These are phyloP conservation scores for Solanum dulcamara DNA, from an alignment of 257 asterid genomes.

Conservation along the genomic window DNA sequence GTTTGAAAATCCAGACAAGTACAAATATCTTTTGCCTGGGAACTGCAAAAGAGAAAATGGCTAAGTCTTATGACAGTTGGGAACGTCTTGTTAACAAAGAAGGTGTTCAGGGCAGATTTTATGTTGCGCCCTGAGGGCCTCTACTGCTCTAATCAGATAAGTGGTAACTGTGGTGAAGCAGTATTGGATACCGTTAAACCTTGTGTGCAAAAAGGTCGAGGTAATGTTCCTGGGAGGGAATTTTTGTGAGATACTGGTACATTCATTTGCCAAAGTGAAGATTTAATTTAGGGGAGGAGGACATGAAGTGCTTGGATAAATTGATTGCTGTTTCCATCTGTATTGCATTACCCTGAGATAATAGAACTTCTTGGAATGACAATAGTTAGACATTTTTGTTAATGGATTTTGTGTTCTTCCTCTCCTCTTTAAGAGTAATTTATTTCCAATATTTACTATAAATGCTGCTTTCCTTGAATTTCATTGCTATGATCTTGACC, in stretches of 20 bases:
- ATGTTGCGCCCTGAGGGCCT: not conserved
- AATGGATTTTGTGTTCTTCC: not conserved
- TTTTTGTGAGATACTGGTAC: not conserved
- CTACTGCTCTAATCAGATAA: not conserved
- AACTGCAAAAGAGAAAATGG: slow-evolving; percentile 66
- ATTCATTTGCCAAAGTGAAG: not conserved
- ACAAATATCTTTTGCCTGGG: slow-evolving; percentile 69
- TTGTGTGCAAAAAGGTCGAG: not conserved
- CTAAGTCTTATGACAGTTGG: slow-evolving; percentile 4
- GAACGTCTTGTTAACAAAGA: not conserved
- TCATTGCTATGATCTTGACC: not conserved
- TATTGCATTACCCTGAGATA: not conserved
- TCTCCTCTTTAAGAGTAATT: not conserved
- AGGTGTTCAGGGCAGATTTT: not conserved
- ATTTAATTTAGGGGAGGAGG: not conserved
- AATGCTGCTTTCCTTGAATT: not conserved
- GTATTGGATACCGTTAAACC: not conserved
- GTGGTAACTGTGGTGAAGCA: not conserved
- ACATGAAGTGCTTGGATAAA: not conserved
- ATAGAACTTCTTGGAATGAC: not conserved
- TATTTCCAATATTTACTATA: not conserved
- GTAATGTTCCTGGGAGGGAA: not conserved
- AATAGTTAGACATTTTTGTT: not conserved
- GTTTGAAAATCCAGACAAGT: slow-evolving; percentile 47
- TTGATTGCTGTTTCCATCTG: not conserved